Conservation (phyloP, 75 land plant species). For the Larix kaempferi region DNA sequence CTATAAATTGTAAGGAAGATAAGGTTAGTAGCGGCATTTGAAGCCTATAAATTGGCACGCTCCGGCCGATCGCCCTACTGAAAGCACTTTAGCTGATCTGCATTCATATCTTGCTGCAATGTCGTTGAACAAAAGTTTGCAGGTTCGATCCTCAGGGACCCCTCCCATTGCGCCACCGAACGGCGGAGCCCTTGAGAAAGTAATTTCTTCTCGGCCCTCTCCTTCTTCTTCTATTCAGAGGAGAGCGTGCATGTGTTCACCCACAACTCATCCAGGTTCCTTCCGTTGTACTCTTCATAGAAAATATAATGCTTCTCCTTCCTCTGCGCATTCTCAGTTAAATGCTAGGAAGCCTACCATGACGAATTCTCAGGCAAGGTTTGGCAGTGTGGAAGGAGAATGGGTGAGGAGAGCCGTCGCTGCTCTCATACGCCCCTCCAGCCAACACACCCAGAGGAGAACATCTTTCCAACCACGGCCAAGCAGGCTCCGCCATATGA, state of each 20-base stretch:
- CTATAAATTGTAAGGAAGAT: too few species aligned
- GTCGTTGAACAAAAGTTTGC: too few species aligned
- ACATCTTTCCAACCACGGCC: constrained; percentile 16
- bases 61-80: too few species aligned
- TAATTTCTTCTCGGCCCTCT: too few species aligned
- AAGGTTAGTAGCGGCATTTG: too few species aligned
- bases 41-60: too few species aligned
- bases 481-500: constrained; percentile 13
- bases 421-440: constrained; percentile 24
- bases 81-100: too few species aligned
- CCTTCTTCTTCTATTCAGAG: background rate
- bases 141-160: too few species aligned
- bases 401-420: constrained; percentile 19
- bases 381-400: constrained; percentile 25
- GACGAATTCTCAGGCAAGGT: constrained; percentile 23
- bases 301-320: background rate
- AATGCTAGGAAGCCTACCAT: constrained; percentile 17
- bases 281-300: background rate
- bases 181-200: too few species aligned
- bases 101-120: too few species aligned
- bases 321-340: constrained; percentile 1
- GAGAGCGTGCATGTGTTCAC: background rate
- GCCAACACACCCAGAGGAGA: constrained; percentile 17
- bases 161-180: too few species aligned
- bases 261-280: constrained; percentile 2